Conservation (phyloP, 1,284 basidiomycete genomes). For the Athelia psychrophila region DNA sequence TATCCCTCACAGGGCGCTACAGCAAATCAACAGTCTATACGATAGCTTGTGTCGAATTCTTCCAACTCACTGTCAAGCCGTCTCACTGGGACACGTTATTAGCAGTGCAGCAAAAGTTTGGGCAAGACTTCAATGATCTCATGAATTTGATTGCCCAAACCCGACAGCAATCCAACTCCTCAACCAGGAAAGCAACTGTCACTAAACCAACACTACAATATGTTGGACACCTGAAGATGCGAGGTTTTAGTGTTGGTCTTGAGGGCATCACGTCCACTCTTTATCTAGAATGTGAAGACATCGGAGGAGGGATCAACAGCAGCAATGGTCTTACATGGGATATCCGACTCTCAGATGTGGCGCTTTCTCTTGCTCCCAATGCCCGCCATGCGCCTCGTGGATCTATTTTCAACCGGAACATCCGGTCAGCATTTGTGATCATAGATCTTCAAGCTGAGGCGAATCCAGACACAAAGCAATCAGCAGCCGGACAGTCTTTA, state of each 20-base stretch:
- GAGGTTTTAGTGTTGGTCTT: conserved; percentile 75
- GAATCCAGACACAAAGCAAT: conserved; percentile 23
- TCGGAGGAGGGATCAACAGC: conserved; percentile 59
- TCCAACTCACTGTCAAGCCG: conserved; percentile 72
- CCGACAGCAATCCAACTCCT: conserved; percentile 21
- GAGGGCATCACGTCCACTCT: conserved; percentile 69
- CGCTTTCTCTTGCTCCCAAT: conserved; percentile 70
- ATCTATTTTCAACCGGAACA: conserved; percentile 50
- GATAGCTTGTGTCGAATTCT: conserved; percentile 60
- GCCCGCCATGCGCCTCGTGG: conserved; percentile 29
- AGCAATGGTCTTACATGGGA: conserved; percentile 50
- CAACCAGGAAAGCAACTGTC: conserved; percentile 24
- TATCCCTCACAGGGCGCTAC: conserved; percentile 58
- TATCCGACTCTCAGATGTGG: conserved; percentile 64
- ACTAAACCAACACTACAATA: conserved; percentile 30
- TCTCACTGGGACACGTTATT: conserved; percentile 79
- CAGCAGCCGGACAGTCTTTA: conserved; percentile 36
- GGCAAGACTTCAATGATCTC: conserved; percentile 82
- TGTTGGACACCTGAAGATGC: conserved; percentile 60
- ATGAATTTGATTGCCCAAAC: conserved; percentile 62
- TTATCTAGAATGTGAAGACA: conserved; percentile 71
- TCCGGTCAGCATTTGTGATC: conserved; percentile 79
- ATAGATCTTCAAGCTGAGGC: conserved; percentile 62
- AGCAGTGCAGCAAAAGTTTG: conserved; percentile 81
- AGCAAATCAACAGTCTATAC: conserved; percentile 48